phyloP scores from a whole-genome alignment of 768 basidiomycete genomes.

The Boletus pseudo-olivaceus region DNA sequence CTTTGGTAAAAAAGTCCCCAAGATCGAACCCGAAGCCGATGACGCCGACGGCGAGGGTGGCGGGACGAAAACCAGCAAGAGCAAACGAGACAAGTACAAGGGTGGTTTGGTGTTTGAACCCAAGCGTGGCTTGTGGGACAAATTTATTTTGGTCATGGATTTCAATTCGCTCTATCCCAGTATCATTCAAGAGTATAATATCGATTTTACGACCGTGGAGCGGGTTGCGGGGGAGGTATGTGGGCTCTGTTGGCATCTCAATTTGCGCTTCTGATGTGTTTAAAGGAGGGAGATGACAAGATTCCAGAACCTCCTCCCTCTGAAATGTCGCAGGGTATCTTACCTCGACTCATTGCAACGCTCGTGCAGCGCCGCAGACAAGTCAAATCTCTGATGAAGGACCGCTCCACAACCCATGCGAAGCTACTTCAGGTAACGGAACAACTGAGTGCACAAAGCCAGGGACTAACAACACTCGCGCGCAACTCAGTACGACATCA shows the following conservation, averaged over 20 bases:
- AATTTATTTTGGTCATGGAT: constrained; percentile 97
- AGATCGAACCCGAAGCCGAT: constrained; percentile 48
- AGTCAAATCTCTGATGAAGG: constrained; percentile 95
- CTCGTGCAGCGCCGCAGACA: constrained; percentile 85
- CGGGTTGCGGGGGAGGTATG: constrained; percentile 56
- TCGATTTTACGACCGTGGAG: constrained; percentile 96
- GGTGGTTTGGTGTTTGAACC: constrained; percentile 98
- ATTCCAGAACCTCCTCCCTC: constrained; percentile 84
- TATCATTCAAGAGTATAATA: constrained; percentile 99
- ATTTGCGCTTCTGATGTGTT: not conserved
- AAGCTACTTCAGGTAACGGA: constrained; percentile 77
- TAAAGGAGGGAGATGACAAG: constrained; percentile 66
- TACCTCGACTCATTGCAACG: constrained; percentile 97
- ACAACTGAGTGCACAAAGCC: not conserved
- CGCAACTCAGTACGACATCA: constrained; percentile 80
- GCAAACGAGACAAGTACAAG: constrained; percentile 93
- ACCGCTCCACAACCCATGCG: constrained; percentile 63
- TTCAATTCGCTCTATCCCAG: constrained; percentile 99
- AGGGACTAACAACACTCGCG: not conserved
- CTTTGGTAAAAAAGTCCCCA: constrained; percentile 70
- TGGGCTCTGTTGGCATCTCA: not conserved
- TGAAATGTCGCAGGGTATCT: constrained; percentile 74
- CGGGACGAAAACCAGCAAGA: constrained; percentile 50
- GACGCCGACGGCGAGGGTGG: constrained; percentile 50
- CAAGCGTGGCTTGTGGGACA: constrained; percentile 94